Percentiles rank a stretch among this genome's conserved stretches.
These are phyloP conservation scores for Casuarina cunninghamiana DNA, from an alignment of 306 rosid genomes.

Conservation along the genomic window DNA sequence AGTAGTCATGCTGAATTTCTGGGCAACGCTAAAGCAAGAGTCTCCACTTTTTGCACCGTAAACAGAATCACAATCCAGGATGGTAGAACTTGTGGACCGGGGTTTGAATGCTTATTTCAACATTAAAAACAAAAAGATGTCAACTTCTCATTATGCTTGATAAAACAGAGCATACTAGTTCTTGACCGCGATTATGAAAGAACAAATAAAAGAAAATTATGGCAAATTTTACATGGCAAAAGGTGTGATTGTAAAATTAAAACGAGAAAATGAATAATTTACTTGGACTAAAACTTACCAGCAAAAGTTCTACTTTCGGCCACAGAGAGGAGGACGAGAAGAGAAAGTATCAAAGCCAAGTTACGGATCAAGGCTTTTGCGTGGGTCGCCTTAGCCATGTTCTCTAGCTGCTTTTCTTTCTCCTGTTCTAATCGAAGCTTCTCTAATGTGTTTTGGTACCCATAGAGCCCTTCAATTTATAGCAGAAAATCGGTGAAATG, in stretches of 20 bases:
- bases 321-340: constrained; percentile 8
- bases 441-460: not conserved
- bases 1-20: constrained; percentile 17
- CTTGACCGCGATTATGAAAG: too few relatives aligned
- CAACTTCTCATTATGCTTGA: not conserved
- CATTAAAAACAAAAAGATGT: constrained; percentile 3
- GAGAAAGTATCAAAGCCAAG: constrained; percentile 23
- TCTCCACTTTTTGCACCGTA: constrained; percentile 36
- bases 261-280: too few relatives aligned
- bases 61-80: constrained; percentile 20
- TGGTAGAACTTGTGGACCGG: not conserved
- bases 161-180: too few relatives aligned
- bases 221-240: too few relatives aligned
- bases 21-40: constrained; percentile 29
- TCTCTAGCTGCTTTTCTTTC: not conserved
- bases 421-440: not conserved
- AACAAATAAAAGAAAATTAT: too few relatives aligned
- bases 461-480: constrained; percentile 2
- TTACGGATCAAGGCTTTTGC: not conserved
- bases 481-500: not conserved
- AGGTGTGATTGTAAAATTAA: too few relatives aligned
- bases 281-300: not conserved
- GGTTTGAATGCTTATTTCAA: not conserved
- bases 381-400: constrained; percentile 23
- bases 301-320: constrained; percentile 6